Evolutionary conservation across 2,329 filamentous ascomycete genomes (phyloP), one percentile per base, ranked within the genome.

Genomic region (Chrysosphaeria jannelii): DNA sequence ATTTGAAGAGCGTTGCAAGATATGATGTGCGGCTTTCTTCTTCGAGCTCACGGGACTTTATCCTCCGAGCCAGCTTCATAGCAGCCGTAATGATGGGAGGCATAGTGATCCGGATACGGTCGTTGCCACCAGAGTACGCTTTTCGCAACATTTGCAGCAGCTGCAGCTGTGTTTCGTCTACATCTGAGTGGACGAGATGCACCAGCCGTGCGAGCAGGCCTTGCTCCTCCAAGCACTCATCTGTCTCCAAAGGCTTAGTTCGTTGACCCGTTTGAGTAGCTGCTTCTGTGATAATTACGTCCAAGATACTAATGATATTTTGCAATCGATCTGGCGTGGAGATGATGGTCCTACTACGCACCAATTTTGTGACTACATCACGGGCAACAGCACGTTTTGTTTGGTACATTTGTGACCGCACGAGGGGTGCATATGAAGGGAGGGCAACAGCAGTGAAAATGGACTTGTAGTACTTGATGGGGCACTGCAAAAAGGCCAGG

Each of bases 201-300:
- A 91, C 65, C 38, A 97, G 68, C 34, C 85, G 61, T 17, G 85
- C 85, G 25, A 97, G 54, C 78, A 78, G 91, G 24, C 85, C 85
- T 50, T 97, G 85, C 46, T 97, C 85, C 44, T 97, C 81, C 37
- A 93, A 65, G 0, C 81, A 93, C 48, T 97, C 88, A 30, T 97
- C 85, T 1, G 85, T 93, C 49, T 97, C 88, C 22, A 57, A 41
- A 0, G 50, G 58, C 30, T 76, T 62, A 4, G 47, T 60, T 3
- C 31, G 65, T 31, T 75, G 57, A n/a, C 16, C 16, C 19, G 4
- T 4, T 10, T 10, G 8, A 10, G 19, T 17, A 3, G 23, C 23
- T 8, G 81, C 79, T 46, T 97, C 85, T 35, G 78, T 85, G 40
- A 97, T 85, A 17, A 97, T 51, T 0, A 97, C 85, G 33, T 74